phyloP scores from a whole-genome alignment of 2,329 filamentous ascomycete species.

The Byssothecium circinans region DNA sequence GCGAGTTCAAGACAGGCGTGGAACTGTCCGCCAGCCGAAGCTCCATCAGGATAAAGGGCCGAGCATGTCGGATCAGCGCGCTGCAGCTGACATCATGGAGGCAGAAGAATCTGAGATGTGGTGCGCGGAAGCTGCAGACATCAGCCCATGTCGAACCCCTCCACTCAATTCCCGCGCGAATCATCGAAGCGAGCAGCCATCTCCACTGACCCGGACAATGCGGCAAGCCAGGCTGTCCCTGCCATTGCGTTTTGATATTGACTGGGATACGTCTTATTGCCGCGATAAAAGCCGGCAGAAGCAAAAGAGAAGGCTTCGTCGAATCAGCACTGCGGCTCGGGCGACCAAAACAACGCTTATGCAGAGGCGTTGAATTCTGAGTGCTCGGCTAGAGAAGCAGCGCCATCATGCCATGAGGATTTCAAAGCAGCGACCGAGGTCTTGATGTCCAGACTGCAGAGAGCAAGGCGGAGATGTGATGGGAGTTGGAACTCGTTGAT shows the following conservation, averaged over 20 bases:
- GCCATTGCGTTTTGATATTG: slow-evolving; percentile 23
- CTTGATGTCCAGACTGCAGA: not conserved
- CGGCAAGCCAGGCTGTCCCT: slow-evolving; percentile 37
- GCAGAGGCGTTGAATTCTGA: slow-evolving; percentile 41
- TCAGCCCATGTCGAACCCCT: slow-evolving; percentile 42
- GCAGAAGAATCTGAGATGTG: slow-evolving; percentile 19
- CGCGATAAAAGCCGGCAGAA: slow-evolving; percentile 37
- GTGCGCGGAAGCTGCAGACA: slow-evolving; percentile 29
- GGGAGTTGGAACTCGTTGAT: slow-evolving; percentile 11
- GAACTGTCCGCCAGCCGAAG: slow-evolving; percentile 20
- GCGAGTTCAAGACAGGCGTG: slow-evolving; percentile 8
- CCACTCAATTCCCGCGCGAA: slow-evolving; percentile 35
- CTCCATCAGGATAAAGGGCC: slow-evolving; percentile 15
- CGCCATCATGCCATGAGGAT: slow-evolving; percentile 22
- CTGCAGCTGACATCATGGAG: slow-evolving; percentile 35
- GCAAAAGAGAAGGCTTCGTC: slow-evolving; percentile 16
- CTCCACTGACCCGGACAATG: slow-evolving; percentile 27
- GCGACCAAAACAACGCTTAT: slow-evolving; percentile 42
- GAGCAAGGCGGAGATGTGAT: slow-evolving; percentile 8
- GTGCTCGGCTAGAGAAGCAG: slow-evolving; percentile 39
- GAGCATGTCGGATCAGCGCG: slow-evolving; percentile 24
- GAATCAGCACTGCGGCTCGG: slow-evolving; percentile 26
- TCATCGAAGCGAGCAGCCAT: slow-evolving; percentile 22
- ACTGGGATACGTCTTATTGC: slow-evolving; percentile 34
- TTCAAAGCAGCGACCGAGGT: slow-evolving; percentile 32